Evolutionary conservation across 2,329 filamentous ascomycete genomes (phyloP), one percentile per base, ranked within the genome.

Genomic region (Fusarium beomiforme): DNA sequence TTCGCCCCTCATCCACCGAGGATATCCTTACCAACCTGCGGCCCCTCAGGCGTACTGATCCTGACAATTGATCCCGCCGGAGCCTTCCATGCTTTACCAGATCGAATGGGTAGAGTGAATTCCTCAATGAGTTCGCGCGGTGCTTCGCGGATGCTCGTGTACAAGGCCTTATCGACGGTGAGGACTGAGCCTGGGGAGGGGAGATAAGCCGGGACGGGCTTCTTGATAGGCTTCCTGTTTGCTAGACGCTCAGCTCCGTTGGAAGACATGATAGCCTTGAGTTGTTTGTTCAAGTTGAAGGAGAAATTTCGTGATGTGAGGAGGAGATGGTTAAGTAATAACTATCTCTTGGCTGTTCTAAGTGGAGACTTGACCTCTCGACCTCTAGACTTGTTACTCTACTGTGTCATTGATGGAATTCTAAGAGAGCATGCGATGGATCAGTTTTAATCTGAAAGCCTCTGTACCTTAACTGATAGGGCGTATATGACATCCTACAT

Each of bases 31-130:
- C 84, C 87, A 51, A 97, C 93, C 81, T 97, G 93, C 0, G 93
- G 89, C 0, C 93, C 93, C 59, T 91, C 84, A 0, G 92, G 92
- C 0, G 93, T 95, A 62, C 89, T 92, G 68, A 97, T 90, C 17
- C 90, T 88, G 66, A 93, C 88, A 61, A 96, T 87, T 51, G 86
- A 86, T 6, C 92, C 92, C 3, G 88, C 88, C 1, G 89, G 86
- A 0, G 92, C 92, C 50, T 87, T 85, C 91, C 92, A 96, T 2
- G 93, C 92, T 65, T 85, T 85, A 2, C 91, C 93, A 4, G 91
- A 93, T 36, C 93, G 89, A 33, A 94, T 92, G 0, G 92, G 91
- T 31, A 96, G 83, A 4, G 87, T 87, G 71, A 92, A 91, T 10
- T 87, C 82, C 5, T 86, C 77, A 9, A 84, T 36, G 2, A 85